phyloP scores from a whole-genome alignment of 306 rosid genomes.

The Leucaena leucocephala region DNA sequence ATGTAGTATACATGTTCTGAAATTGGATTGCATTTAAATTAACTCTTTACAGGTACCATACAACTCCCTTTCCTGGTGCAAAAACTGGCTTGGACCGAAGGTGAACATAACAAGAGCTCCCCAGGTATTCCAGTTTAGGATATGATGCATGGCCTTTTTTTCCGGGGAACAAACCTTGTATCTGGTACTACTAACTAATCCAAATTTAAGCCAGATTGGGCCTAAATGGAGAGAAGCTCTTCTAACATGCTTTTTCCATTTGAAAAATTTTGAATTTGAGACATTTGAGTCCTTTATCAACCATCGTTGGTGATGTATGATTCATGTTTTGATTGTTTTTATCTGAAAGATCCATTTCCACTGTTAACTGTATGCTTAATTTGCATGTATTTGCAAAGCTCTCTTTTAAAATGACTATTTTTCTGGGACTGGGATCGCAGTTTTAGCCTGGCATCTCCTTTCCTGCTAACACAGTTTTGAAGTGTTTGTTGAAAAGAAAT shows the following conservation, averaged over 20 bases:
- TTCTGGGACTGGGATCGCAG: slow-evolving; percentile 7
- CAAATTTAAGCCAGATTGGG: neutral
- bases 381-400: slow-evolving; percentile 10
- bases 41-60: slow-evolving; percentile 77
- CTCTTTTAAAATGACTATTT: slow-evolving; percentile 22
- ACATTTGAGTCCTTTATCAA: neutral
- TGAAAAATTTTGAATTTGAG: neutral
- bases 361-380: slow-evolving; percentile 7
- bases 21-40: slow-evolving; percentile 28
- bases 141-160: slow-evolving; percentile 1
- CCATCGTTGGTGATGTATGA: neutral
- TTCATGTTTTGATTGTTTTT: neutral
- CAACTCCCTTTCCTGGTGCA: slow-evolving; percentile 95
- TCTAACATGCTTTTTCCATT: neutral
- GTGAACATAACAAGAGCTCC: slow-evolving; percentile 98
- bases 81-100: slow-evolving; percentile 92
- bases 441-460: slow-evolving; percentile 28
- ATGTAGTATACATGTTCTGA: slow-evolving; percentile 17
- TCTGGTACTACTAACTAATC: neutral
- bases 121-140: slow-evolving; percentile 62
- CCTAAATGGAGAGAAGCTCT: neutral
- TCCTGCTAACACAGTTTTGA: slow-evolving; percentile 6
- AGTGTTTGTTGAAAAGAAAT: slow-evolving; percentile 22
- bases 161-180: neutral
- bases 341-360: neutral